Base-by-base conservation (phyloP, 352 stramenopile genomes). In the Pythium plurisporium region DNA sequence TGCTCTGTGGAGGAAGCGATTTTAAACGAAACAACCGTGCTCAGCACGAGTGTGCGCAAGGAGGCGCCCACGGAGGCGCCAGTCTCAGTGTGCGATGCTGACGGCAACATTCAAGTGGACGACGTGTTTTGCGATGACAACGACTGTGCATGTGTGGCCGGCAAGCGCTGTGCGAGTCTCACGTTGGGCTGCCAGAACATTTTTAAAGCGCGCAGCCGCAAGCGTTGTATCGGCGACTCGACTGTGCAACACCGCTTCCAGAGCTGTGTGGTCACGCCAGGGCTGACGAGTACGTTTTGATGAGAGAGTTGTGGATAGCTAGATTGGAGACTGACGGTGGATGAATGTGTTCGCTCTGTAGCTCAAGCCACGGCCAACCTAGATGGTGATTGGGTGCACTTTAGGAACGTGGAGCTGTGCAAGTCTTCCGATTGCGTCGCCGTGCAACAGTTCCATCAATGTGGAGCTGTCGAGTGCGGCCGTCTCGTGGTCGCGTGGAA, bases 121-220 rank as follows among this genome's bases (percentile, higher is more conserved):
- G 84, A 94, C 51, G 77, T 94, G 11, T 90, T 94, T 52, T 94
- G 84, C 36, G 74, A 83, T 40, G 59, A 73, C 40, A 62, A 74
- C 44, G 72, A 82, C 40, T 94, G 82, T 30, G 38, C 56, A 26
- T 94, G 84, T 53, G 67, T 67, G 1, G 58, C 65, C 8, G 73
- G 59, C 34, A 74, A 77, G 62, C 48, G 63, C 36, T 94, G 84
- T 44, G 80, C 76, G 29, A 90, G 70, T 41, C 73, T 88, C 11
- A 57, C 82, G 19, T 55, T 94, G 26, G 84, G 82, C 36, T 91
- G 80, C 66, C 57, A 70, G 23, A 89, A 84, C 61, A 56, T 88
- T 41, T 89, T 88, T 60, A 72, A 89, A 50, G 74, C 79, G 27
- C 69, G 79, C 23, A 88, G 73, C 51, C 78, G 78, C 47, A 79